These are phyloP conservation scores for Lactarius trivialis DNA, from an alignment of 768 basidiomycete genomes.

Conservation along the genomic window DNA sequence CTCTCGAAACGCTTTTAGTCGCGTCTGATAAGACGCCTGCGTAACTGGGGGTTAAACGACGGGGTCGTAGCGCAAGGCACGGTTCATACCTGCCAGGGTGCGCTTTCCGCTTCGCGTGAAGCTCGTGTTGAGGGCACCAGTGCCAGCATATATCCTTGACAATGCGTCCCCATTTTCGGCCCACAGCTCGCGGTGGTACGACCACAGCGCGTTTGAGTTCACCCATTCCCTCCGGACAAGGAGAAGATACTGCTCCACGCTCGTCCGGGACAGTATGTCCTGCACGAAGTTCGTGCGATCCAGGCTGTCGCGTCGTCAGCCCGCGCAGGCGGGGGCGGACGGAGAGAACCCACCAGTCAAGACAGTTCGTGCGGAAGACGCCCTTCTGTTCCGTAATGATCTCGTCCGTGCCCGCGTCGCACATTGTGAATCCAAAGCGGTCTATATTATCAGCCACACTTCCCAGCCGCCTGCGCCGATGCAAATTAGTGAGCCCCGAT, in stretches of 20 bases:
- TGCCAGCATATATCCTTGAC: constrained; percentile 91
- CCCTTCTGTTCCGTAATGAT: constrained; percentile 86
- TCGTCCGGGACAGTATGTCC: constrained; percentile 81
- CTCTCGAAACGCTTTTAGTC: constrained; percentile 90
- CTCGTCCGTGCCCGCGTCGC: constrained; percentile 56
- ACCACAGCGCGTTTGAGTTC: constrained; percentile 65
- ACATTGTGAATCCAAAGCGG: constrained; percentile 80
- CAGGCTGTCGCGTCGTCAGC: constrained; percentile 44
- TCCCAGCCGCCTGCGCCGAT: constrained; percentile 46
- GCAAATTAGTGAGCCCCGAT: neutral
- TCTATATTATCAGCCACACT: constrained; percentile 59
- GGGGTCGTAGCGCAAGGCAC: neutral
- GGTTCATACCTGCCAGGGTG: constrained; percentile 67
- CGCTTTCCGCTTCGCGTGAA: constrained; percentile 94
- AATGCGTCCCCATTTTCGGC: constrained; percentile 94
- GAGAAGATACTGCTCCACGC: constrained; percentile 74
- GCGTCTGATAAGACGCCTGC: constrained; percentile 89
- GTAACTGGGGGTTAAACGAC: neutral
- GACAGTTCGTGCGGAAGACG: constrained; percentile 89
- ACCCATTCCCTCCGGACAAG: constrained; percentile 77
- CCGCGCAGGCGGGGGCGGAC: neutral
- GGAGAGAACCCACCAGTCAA: constrained; percentile 67
- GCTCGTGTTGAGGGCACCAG: constrained; percentile 90
- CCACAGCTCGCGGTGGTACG: constrained; percentile 89
- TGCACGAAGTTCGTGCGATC: constrained; percentile 98